Base-by-base conservation (phyloP, 2,329 filamentous ascomycete genomes). In the Phyllosticta capitalensis region DNA sequence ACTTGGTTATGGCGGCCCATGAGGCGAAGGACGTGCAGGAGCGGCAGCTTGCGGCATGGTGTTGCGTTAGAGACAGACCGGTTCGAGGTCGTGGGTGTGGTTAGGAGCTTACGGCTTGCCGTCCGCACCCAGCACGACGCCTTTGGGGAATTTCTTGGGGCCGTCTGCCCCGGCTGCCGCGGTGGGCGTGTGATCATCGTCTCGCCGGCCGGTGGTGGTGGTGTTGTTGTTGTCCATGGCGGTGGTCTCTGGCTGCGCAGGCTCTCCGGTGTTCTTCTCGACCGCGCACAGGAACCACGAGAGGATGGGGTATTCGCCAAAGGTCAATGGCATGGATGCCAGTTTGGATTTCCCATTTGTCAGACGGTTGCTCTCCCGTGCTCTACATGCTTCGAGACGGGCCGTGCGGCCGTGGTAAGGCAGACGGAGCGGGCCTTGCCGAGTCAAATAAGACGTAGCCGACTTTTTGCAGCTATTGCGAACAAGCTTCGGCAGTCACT, bases 101-200 rank as follows among this genome's bases (percentile, higher is more conserved):
- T 38, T 71, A 65, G 61, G 3, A 26, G 60, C 87, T 78, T 75
- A 92, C 89, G 89, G 89, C 74, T 94, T 94, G 59, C 89, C 89
- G 75, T 94, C 88, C 63, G 87, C 87, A 52, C 86, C 89, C 38
- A 92, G 75, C 45, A 92, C 81, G 2, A 92, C 79, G 63, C 88
- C 88, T 67, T 87, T 89, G 17, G 87, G 83, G 28, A 88, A 74
- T 67, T 79, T 82, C 68, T 81, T 81, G 24, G 79, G 74, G 54
- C 62, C 66, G 1, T 61, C 64, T 30, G 67, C 66, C 20, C 30
- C 21, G 22, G 52, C 56, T 12, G 45, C 26, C 7, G 45, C n/a
- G 20, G 57, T 21, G 20, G 49, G 38, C 17, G 24, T 26, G 24
- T 45, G 38, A 9, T 68, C 65, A 33, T 54, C 28, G 54, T 49